phyloP scores from a whole-genome alignment of 805 yeast species.

The Spathaspora gorwiae region DNA sequence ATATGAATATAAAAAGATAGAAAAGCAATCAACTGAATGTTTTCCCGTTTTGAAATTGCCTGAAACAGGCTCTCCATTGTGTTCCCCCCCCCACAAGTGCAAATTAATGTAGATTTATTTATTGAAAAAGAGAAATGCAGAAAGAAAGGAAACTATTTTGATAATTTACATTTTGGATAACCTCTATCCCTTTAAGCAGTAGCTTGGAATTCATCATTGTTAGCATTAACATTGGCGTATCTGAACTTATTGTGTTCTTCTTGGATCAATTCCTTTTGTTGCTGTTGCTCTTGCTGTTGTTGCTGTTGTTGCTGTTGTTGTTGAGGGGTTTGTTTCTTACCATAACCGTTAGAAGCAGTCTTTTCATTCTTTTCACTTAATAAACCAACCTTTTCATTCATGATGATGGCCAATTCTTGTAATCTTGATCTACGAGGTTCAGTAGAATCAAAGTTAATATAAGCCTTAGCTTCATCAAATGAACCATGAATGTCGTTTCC shows the following conservation, averaged over 20 bases:
- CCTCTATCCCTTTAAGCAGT: constrained; percentile 13
- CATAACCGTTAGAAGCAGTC: constrained; percentile 71
- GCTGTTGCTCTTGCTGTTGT: constrained; percentile 21
- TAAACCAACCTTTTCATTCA: constrained; percentile 76
- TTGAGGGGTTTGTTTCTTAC: constrained; percentile 32
- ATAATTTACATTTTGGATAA: too few species aligned
- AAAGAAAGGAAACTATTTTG: too few species aligned
- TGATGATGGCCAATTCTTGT: constrained; percentile 80
- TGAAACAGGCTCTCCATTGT: too few species aligned
- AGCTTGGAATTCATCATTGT: constrained; percentile 42
- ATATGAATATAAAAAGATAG: too few species aligned
- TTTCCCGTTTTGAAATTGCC: too few species aligned
- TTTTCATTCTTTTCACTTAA: constrained; percentile 83
- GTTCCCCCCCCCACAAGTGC: too few species aligned
- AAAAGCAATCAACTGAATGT: too few species aligned
- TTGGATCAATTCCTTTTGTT: constrained; percentile 19
- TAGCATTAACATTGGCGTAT: constrained; percentile 40
- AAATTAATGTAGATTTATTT: too few species aligned
- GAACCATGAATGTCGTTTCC: constrained; percentile 73
- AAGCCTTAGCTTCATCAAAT: constrained; percentile 60
- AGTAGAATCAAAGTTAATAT: constrained; percentile 58
- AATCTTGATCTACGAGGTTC: constrained; percentile 78
- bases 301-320: constrained; percentile 37
- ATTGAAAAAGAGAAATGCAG: too few species aligned
- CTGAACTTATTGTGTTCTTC: constrained; percentile 40